Conservation (phyloP, 768 basidiomycete species). For the Collybia nuda region DNA sequence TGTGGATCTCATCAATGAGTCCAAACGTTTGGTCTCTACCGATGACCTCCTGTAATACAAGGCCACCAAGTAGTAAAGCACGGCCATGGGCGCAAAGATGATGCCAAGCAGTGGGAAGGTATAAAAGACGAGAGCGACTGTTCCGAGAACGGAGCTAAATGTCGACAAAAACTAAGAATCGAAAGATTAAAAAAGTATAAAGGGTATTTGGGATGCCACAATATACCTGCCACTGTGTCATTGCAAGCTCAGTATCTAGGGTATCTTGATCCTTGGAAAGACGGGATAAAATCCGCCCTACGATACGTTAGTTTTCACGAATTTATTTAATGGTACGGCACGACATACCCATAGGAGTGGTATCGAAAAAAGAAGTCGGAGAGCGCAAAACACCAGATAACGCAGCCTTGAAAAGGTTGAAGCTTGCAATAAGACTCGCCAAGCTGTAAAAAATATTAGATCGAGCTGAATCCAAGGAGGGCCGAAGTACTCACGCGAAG, state of each 20-base stretch:
- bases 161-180: constrained; percentile 36
- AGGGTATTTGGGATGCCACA: background rate
- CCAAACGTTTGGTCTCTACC: constrained; percentile 64
- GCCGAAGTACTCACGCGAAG: constrained; percentile 42
- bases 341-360: constrained; percentile 59
- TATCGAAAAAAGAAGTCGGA: constrained; percentile 70
- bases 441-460: constrained; percentile 23
- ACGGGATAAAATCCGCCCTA: constrained; percentile 57
- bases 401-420: constrained; percentile 55
- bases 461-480: background rate
- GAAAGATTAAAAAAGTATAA: background rate
- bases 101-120: constrained; percentile 68
- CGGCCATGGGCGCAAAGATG: constrained; percentile 51
- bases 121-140: constrained; percentile 61
- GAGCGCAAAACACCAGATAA: constrained; percentile 57
- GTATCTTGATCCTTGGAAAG: constrained; percentile 64
- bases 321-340: background rate
- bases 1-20: constrained; percentile 58
- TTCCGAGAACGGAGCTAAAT: constrained; percentile 48
- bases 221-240: constrained; percentile 45
- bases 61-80: constrained; percentile 53
- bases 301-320: constrained; percentile 1
- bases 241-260: constrained; percentile 49
- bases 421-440: constrained; percentile 37
- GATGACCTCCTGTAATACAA: constrained; percentile 61